Conservation (phyloP, 2,329 filamentous ascomycete species). For the Fusarium sp. region DNA sequence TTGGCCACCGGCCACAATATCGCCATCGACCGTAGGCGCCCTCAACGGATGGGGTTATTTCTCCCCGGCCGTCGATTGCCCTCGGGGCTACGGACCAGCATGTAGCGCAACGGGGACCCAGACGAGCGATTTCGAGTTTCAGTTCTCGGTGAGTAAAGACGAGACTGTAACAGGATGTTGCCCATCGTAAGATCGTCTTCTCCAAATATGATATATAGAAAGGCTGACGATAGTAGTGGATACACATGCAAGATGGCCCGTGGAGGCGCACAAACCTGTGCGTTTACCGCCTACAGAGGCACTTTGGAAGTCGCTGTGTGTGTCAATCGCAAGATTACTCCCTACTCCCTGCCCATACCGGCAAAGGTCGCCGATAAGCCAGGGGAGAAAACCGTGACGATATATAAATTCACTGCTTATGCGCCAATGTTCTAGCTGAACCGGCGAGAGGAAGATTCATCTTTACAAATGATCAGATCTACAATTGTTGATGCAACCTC, state of each 20-base stretch:
- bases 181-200: too few relatives aligned
- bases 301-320: background rate
- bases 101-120: background rate
- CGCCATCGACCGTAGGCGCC: background rate
- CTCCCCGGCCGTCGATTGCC: background rate
- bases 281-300: background rate
- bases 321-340: background rate
- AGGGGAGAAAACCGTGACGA: background rate
- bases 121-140: slow-evolving; percentile 5
- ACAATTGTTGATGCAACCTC: too few relatives aligned
- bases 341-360: background rate
- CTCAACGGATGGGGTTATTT: slow-evolving; percentile 14
- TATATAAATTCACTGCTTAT: background rate
- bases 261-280: background rate
- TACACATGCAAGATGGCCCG: background rate
- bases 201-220: background rate
- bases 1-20: background rate
- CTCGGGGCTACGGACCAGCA: background rate
- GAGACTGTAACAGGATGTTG: background rate
- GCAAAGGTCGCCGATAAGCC: background rate
- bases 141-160: slow-evolving; percentile 3
- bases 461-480: background rate
- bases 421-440: slow-evolving; percentile 23
- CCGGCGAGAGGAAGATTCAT: background rate
- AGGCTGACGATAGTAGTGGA: background rate